Evolutionary conservation across 1,284 basidiomycete genomes (phyloP).

Genomic region (Puccinia novopanici): DNA sequence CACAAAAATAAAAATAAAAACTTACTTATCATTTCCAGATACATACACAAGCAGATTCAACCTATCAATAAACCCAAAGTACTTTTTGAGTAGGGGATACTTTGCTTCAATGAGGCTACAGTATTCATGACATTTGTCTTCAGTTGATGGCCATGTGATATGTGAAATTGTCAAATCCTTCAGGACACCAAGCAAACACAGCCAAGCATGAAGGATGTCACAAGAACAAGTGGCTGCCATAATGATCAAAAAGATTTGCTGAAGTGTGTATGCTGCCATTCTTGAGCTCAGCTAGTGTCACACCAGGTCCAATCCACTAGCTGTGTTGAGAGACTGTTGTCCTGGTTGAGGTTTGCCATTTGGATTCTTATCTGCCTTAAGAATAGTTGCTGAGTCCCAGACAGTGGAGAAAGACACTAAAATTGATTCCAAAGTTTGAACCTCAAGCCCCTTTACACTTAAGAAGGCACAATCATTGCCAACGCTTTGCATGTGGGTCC

Average conservation of each 20-base stretch:
- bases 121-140: no score
- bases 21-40: slow-evolving; percentile 5
- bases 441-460: background rate
- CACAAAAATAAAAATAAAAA: background rate
- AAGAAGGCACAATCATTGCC: background rate
- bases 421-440: background rate
- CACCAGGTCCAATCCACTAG: background rate
- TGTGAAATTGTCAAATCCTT: background rate
- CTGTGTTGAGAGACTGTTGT: background rate
- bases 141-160: no score
- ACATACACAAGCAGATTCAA: background rate
- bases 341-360: background rate
- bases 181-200: background rate
- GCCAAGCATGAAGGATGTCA: background rate
- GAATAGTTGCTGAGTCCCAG: background rate
- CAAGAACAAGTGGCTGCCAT: background rate
- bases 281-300: background rate
- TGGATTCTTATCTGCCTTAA: background rate
- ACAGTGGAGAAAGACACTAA: background rate
- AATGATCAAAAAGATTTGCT: background rate
- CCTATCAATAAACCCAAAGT: no score
- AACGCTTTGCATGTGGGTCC: background rate
- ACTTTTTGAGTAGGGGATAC: no score
- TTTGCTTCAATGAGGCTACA: no score
- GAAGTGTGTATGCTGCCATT: background rate